Evolutionary conservation across 495 filamentous ascomycete species (phyloP).

Genomic region (Amphirosellinia nigrospora): DNA sequence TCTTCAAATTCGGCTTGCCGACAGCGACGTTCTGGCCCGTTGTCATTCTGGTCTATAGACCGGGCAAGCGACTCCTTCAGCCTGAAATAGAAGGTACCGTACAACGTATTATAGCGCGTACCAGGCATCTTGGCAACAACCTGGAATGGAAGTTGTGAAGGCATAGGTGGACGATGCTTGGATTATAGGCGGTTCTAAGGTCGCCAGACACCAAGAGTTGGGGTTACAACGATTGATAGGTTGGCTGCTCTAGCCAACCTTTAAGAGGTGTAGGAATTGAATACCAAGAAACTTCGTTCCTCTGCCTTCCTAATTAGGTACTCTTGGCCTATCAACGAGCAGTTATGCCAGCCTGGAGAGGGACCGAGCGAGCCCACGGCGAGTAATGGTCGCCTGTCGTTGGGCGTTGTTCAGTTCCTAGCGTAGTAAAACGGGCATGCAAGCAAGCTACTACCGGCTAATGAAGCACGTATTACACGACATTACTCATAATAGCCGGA

Average conservation of each 20-base stretch:
- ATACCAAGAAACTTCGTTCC: conserved; percentile 21
- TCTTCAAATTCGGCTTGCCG: conserved; percentile 30
- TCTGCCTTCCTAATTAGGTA: conserved; percentile 23
- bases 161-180: neutral
- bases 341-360: conserved; percentile 21
- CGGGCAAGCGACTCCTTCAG: too few species aligned
- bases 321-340: conserved; percentile 27
- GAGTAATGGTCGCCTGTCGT: conserved; percentile 7
- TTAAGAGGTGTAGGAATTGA: conserved; percentile 10
- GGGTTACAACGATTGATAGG: conserved; percentile 20
- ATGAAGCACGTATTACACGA: conserved; percentile 8
- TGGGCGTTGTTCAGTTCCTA: conserved; percentile 14
- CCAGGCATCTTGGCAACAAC: conserved; percentile 21
- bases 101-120: conserved; percentile 20
- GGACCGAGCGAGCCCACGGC: conserved; percentile 7
- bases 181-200: conserved; percentile 6
- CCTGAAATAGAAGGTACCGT: conserved; percentile 28
- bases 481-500: conserved; percentile 8
- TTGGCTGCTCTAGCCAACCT: conserved; percentile 18
- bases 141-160: conserved; percentile 20
- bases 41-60: conserved; percentile 25
- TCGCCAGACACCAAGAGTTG: conserved; percentile 15
- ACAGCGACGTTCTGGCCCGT: conserved; percentile 21
- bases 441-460: conserved; percentile 15
- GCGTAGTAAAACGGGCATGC: conserved; percentile 4